Evolutionary conservation across 1,139 yeast species (phyloP).

Genomic region (Blastobotrys capitulatus): DNA sequence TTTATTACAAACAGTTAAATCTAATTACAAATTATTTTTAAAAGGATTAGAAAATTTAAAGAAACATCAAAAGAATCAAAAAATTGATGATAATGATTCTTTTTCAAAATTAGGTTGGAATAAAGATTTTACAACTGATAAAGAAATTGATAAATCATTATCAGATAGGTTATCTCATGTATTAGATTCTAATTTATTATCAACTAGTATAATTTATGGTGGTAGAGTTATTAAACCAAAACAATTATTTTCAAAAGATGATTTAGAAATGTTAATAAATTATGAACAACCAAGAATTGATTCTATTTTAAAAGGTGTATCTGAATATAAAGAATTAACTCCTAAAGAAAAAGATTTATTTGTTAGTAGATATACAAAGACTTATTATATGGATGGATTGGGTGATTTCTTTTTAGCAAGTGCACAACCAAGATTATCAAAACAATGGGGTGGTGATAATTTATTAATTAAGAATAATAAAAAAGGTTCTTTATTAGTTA

Average conservation of each 20-base stretch:
- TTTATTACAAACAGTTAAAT: conserved; percentile 6
- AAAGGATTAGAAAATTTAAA: conserved; percentile 5
- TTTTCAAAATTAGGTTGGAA: neutral
- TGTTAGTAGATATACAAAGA: conserved; percentile 20
- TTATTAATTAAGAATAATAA: conserved; percentile 19
- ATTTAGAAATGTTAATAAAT: conserved; percentile 22
- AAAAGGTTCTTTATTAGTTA: conserved; percentile 39
- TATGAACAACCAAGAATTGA: conserved; percentile 27
- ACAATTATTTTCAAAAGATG: conserved; percentile 8
- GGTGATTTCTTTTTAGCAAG: conserved; percentile 14
- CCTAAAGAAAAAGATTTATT: conserved; percentile 9
- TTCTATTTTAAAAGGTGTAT: conserved; percentile 16
- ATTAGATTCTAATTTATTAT: neutral
- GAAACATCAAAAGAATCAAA: neutral
- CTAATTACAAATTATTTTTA: neutral
- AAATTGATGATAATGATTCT: neutral
- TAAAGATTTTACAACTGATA: neutral
- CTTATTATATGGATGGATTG: conserved; percentile 18
- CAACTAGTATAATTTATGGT: conserved; percentile 12
- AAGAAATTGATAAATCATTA: neutral
- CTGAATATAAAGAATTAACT: neutral
- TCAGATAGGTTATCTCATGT: neutral
- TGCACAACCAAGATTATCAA: conserved; percentile 16
- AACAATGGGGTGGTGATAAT: conserved; percentile 18
- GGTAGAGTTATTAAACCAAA: conserved; percentile 16